These are phyloP conservation scores for Astragalus membranaceus DNA, from an alignment of 306 rosid genomes.

Conservation along the genomic window DNA sequence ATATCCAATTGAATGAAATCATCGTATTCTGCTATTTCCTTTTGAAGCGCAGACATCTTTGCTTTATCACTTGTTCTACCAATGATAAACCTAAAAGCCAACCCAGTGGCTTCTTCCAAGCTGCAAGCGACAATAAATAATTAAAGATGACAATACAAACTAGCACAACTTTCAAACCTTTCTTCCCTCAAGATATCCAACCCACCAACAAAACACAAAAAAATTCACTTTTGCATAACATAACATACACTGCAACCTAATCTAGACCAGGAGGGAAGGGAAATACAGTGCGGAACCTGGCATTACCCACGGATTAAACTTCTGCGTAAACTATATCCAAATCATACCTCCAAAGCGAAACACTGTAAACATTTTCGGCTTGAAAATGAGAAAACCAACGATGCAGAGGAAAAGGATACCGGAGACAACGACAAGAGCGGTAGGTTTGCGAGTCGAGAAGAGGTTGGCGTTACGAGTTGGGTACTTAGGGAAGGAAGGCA, in stretches of 20 bases:
- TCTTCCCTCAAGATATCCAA: neutral
- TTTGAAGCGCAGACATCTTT: conserved; percentile 66
- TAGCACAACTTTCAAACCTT: neutral
- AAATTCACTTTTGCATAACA: neutral
- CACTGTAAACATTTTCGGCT: no score
- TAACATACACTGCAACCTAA: neutral
- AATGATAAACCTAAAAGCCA: conserved; percentile 86
- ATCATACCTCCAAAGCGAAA: no score
- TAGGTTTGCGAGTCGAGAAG: conserved; percentile 42
- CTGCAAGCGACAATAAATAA: conserved; percentile 43
- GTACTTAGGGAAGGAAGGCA: conserved; percentile 23
- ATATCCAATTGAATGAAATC: conserved; percentile 87
- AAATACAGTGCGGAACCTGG: neutral
- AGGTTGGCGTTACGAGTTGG: conserved; percentile 31
- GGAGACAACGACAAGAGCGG: conserved; percentile 9
- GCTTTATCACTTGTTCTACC: conserved; percentile 62
- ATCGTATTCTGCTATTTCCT: conserved; percentile 65
- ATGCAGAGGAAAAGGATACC: conserved; percentile 18
- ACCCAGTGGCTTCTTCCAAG: conserved; percentile 94
- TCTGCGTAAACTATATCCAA: neutral
- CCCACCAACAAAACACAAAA: neutral
- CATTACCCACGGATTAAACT: neutral
- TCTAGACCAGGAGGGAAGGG: neutral
- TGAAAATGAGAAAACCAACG: neutral
- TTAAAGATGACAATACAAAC: neutral